Evolutionary conservation across 352 stramenopile species (phyloP).

Genomic region (Phytophthora agathidicida): DNA sequence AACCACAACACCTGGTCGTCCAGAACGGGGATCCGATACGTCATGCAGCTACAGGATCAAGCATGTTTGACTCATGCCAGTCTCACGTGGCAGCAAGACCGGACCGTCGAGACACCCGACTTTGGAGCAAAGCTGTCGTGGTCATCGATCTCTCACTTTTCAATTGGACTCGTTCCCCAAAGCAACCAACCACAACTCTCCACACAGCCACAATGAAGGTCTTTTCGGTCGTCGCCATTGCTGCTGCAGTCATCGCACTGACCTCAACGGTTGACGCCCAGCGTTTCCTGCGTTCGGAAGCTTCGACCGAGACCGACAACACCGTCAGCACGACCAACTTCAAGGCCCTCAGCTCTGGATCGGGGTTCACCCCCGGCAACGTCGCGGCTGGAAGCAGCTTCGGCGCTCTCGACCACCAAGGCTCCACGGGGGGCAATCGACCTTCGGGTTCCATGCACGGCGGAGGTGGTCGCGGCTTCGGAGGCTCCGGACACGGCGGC

Average conservation of each 20-base stretch:
- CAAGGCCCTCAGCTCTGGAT: slow-evolving; percentile 14
- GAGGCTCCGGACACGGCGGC: slow-evolving; percentile 14
- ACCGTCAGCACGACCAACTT: slow-evolving; percentile 22
- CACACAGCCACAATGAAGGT: slow-evolving; percentile 12
- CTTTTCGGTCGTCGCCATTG: slow-evolving; percentile 9
- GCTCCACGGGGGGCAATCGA: slow-evolving; percentile 4
- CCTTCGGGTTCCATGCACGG: slow-evolving; percentile 14
- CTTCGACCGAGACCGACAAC: slow-evolving; percentile 14
- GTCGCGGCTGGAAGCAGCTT: slow-evolving; percentile 17
- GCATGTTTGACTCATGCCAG: slow-evolving; percentile 10
- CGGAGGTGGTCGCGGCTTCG: slow-evolving; percentile 4
- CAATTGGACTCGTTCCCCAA: slow-evolving; percentile 8
- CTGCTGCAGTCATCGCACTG: slow-evolving; percentile 8
- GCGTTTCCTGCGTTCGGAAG: slow-evolving; percentile 27
- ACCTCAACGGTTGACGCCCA: slow-evolving; percentile 19
- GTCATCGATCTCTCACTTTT: slow-evolving; percentile 5
- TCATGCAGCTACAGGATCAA: slow-evolving; percentile 1
- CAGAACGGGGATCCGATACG: slow-evolving; percentile 15
- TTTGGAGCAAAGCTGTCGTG: background rate
- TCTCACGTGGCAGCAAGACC: background rate
- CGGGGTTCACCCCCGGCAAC: slow-evolving; percentile 19
- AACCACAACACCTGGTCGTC: slow-evolving; percentile 8
- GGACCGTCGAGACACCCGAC: background rate
- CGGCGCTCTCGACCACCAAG: slow-evolving; percentile 12
- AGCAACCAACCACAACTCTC: slow-evolving; percentile 3